Evolutionary conservation across 2,329 filamentous ascomycete genomes (phyloP).

Genomic region (Albifimbria verrucaria): DNA sequence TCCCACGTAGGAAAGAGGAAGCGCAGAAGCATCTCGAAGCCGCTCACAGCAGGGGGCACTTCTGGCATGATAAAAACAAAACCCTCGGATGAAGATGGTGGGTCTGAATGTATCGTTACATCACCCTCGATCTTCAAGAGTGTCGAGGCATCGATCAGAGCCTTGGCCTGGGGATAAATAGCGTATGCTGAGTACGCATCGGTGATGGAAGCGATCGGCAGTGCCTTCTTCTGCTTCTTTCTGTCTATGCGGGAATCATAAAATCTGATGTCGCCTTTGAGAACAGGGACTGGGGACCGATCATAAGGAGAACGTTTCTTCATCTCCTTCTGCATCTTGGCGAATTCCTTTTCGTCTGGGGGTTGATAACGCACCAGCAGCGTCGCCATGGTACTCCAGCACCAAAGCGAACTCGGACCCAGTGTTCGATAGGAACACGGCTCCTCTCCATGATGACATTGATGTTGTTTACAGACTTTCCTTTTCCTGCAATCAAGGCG

Average conservation of each 20-base stretch:
- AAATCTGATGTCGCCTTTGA: slow-evolving; percentile 91
- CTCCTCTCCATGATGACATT: slow-evolving; percentile 81
- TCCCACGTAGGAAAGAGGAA: slow-evolving; percentile 95
- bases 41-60: slow-evolving; percentile 82
- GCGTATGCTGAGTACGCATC: slow-evolving; percentile 92
- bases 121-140: slow-evolving; percentile 90
- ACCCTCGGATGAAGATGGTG: slow-evolving; percentile 77
- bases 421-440: slow-evolving; percentile 77
- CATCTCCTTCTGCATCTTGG: slow-evolving; percentile 76
- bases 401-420: slow-evolving; percentile 92
- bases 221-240: slow-evolving; percentile 88
- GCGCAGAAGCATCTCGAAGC: slow-evolving; percentile 92
- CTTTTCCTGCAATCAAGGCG: slow-evolving; percentile 91
- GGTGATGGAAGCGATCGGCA: slow-evolving; percentile 86
- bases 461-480: slow-evolving; percentile 85
- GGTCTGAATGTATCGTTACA: slow-evolving; percentile 80
- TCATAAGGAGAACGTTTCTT: slow-evolving; percentile 85
- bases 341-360: slow-evolving; percentile 88
- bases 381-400: slow-evolving; percentile 94
- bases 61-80: slow-evolving; percentile 99
- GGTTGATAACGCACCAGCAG: slow-evolving; percentile 93
- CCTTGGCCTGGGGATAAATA: slow-evolving; percentile 92
- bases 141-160: slow-evolving; percentile 90
- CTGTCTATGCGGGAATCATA: slow-evolving; percentile 73
- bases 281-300: slow-evolving; percentile 58